Conservation (phyloP, 2,329 filamentous ascomycete species). For the Cadophora luteo-olivacea region DNA sequence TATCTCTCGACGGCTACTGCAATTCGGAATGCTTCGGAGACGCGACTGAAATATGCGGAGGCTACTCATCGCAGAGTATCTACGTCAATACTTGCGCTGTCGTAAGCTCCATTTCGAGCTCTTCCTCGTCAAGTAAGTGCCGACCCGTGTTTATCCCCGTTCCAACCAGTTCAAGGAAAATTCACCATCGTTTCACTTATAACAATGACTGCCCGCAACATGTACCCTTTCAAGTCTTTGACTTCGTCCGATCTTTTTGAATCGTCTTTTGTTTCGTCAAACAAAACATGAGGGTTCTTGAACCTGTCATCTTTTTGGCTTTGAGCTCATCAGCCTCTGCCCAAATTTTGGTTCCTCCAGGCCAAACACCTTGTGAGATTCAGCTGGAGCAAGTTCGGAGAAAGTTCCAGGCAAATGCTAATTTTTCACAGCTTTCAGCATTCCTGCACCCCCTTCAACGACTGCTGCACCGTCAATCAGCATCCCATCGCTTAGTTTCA, state of each 20-base stretch:
- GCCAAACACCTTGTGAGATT: conserved; percentile 6
- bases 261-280: background rate
- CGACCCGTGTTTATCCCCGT: background rate
- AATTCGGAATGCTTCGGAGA: conserved; percentile 36
- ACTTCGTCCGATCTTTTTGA: conserved; percentile 10
- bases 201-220: background rate
- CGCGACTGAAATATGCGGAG: conserved; percentile 41
- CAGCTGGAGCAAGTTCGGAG: background rate
- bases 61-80: conserved; percentile 10
- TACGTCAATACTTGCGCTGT: conserved; percentile 16
- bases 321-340: background rate
- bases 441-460: background rate
- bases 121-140: conserved; percentile 9
- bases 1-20: conserved; percentile 38
- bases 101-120: conserved; percentile 7
- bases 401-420: background rate
- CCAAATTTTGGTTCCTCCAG: conserved; percentile 2
- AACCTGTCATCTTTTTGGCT: background rate
- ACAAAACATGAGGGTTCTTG: background rate
- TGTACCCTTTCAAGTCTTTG: conserved; percentile 2
- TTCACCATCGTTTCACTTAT: conserved; percentile 7
- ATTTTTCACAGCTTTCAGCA: background rate
- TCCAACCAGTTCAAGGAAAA: background rate
- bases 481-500: background rate
- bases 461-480: background rate